These are phyloP conservation scores for Penicillium malachiteum DNA, from an alignment of 495 filamentous ascomycete species.

Conservation along the genomic window DNA sequence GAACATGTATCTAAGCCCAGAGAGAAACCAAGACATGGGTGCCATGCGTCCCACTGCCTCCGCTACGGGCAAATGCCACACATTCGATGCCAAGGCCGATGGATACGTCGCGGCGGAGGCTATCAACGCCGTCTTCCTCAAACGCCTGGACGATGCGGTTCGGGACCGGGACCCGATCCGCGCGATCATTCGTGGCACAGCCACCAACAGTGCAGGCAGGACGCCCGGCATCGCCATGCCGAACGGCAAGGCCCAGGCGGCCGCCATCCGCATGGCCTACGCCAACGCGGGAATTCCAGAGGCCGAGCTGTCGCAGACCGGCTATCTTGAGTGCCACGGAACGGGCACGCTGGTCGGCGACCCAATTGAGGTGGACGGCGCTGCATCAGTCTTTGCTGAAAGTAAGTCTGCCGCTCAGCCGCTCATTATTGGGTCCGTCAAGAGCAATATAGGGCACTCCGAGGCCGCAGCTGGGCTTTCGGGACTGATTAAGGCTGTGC, in stretches of 20 bases:
- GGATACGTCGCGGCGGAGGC: conserved; percentile 59
- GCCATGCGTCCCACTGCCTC: conserved; percentile 20
- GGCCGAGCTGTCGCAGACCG: conserved; percentile 30
- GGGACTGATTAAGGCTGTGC: conserved; percentile 37
- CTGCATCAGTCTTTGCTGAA: conserved; percentile 10
- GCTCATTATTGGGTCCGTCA: conserved; percentile 27
- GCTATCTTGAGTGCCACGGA: conserved; percentile 50
- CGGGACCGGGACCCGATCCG: conserved; percentile 57
- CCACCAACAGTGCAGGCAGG: conserved; percentile 46
- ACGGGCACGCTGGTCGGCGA: conserved; percentile 48
- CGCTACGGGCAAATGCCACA: conserved; percentile 33
- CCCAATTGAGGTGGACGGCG: conserved; percentile 18
- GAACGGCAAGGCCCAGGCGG: conserved; percentile 27
- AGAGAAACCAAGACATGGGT: conserved; percentile 8
- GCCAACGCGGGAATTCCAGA: conserved; percentile 26
- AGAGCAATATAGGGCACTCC: conserved; percentile 52
- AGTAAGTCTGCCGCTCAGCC: too few species aligned
- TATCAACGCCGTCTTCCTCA: conserved; percentile 57
- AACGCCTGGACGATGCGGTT: conserved; percentile 57
- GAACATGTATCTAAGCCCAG: conserved; percentile 15
- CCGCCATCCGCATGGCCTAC: conserved; percentile 34
- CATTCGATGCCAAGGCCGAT: conserved; percentile 41
- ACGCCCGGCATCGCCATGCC: conserved; percentile 37
- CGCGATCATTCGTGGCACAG: conserved; percentile 59
- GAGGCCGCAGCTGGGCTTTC: conserved; percentile 57